Base-by-base conservation (phyloP, 2,329 filamentous ascomycete species). In the Arachnopeziza araneosa region DNA sequence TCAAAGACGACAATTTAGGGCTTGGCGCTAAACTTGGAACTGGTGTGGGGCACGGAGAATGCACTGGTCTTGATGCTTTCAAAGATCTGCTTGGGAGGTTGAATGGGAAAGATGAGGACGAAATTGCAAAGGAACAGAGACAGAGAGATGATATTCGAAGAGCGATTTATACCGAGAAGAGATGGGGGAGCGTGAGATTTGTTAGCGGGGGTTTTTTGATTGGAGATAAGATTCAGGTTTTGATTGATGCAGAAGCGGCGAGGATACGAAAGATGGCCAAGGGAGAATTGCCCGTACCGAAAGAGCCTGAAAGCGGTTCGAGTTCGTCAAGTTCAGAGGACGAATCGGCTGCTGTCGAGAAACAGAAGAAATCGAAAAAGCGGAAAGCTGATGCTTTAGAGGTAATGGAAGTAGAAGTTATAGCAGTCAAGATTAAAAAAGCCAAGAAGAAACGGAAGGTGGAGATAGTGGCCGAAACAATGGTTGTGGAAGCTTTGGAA, bases 1-100 rank as follows among this genome's bases (percentile, higher is more conserved):
- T 97, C 64, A 96, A 96, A 71, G 93, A 98, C 71, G 92, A 98
- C 73, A 96, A 88, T 68, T 83, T 96, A 51, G 95, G 95, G 2
- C 79, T 99, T 51, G 95, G 95, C 30, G 95, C 93, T 65, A 88
- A 88, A 73, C 81, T 85, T 64, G 88, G 87, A 58, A 86, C 85
- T 68, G 86, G 88, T 66, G 77, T 80, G 49, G 77, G 80, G 3
- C 87, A 91, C 65, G 83, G 76, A 66, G 84, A 90, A 71, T 85
- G 91, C 64, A 96, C 93, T 23, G 95, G 93, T 0, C 80, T 98
- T 48, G 90, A 93, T 71, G 89, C 88, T 21, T 91, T 98, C 67
- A 90, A 93, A 70, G 90, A 91, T 64, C 78, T 99, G 4, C 78
- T 99, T 22, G 93, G 93, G 23, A 82, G 95, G 57, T 77, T 99